These are phyloP conservation scores for Arthroderma uncinatum DNA, from an alignment of 2,329 filamentous ascomycete genomes.

Conservation along the genomic window DNA sequence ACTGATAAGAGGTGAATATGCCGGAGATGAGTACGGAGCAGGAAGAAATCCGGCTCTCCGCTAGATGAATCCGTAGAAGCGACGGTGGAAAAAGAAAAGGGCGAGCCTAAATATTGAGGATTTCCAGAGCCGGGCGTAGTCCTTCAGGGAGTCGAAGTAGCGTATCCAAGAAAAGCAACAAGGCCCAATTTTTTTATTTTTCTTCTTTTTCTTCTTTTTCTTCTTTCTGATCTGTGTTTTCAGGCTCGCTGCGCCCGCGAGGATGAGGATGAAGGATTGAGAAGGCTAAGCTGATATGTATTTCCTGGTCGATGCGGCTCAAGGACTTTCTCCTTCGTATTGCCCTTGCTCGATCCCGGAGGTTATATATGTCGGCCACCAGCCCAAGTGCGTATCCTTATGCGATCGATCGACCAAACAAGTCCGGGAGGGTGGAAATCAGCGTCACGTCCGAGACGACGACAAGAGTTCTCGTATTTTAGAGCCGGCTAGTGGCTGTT, in stretches of 20 bases:
- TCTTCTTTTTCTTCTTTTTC: neutral
- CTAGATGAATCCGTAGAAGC: neutral
- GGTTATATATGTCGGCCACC: neutral
- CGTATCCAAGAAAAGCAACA: constrained; percentile 5
- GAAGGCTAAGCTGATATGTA: neutral
- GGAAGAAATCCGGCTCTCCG: neutral
- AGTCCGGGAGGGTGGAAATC: neutral
- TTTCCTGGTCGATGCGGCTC: neutral
- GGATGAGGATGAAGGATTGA: neutral
- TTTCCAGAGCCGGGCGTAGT: neutral
- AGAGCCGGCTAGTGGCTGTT: neutral
- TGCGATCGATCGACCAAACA: neutral
- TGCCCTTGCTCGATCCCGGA: neutral
- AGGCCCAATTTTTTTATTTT: constrained; percentile 1
- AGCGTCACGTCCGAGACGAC: neutral
- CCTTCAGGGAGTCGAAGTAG: neutral
- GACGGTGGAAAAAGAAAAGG: neutral
- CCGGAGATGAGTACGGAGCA: neutral
- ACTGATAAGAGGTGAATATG: neutral
- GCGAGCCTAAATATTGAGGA: neutral
- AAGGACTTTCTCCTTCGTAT: neutral
- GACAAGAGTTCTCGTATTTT: neutral
- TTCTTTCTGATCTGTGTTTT: neutral
- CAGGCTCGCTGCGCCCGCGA: neutral
- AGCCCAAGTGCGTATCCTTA: neutral